Base-by-base conservation (phyloP, 1,284 basidiomycete species). In the Cutaneotrichosporon sp. region DNA sequence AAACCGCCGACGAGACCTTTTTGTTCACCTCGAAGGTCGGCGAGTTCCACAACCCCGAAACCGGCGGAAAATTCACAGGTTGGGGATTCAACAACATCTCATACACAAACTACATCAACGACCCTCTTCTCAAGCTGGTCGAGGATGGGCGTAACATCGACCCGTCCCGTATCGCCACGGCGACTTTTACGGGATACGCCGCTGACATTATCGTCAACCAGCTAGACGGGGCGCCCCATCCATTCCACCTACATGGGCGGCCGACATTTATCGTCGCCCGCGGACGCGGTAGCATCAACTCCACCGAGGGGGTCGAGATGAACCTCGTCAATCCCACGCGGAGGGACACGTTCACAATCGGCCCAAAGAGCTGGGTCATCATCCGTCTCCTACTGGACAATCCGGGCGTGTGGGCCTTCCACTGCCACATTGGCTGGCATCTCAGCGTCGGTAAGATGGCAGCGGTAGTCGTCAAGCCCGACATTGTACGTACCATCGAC, bases 261-360 rank as follows among this genome's bases (percentile, higher is more conserved):
- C 57, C 61, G 6, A 71, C 74, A 61, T 68, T 66, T 53, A 65
- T 82, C 57, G 65, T 81, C 32, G 78, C 65, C 2, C 66, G 76
- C 22, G 81, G 81, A 0, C 2, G 22, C 2, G 81, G 80, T 2
- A 62, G 32, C 13, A 52, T 80, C 30, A 72, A 70, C 5, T 49
- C 62, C 2, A 5, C 71, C 66, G 32, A 50, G 30, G 57, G 30
- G 16, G n/a, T 65, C n/a, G 56, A 5, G 14, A 64, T 76, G 31
- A 75, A 76, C 59, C 66, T 73, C 18, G 61, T 53, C 14, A 81
- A 80, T 58, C 80, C 81, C 8, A 61, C 80, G 18, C 72, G 80
- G 26, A 69, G 80, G 42, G 81, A 82, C 62, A 77, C 75, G 26
- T 58, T 80, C 32, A 64, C 70, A 30, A 71, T 82, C 10, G 62